Conservation (phyloP, 2,329 filamentous ascomycete genomes). For the Microsporum audouinii region DNA sequence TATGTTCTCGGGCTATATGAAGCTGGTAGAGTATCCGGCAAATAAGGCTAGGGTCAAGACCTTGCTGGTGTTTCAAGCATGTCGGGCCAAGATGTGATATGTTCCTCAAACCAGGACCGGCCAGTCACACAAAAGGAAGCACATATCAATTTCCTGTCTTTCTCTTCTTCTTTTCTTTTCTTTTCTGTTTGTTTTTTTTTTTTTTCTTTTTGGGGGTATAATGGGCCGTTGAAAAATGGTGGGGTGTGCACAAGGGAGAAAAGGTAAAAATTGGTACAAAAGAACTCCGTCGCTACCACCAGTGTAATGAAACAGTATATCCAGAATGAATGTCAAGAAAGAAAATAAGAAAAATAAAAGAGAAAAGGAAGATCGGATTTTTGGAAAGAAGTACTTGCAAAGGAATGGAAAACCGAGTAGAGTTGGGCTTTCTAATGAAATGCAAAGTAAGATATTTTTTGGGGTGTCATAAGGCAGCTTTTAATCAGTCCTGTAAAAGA, state of each 20-base stretch:
- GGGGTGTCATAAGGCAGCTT: background rate
- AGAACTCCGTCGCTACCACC: background rate
- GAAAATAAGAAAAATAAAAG: background rate
- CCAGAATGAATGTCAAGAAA: background rate
- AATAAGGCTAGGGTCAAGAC: background rate
- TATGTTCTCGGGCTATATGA: background rate
- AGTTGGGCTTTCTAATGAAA: background rate
- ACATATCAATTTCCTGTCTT: background rate
- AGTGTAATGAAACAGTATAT: background rate
- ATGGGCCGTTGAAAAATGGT: background rate
- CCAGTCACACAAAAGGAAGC: background rate
- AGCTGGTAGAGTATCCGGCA: background rate
- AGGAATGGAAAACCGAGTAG: background rate
- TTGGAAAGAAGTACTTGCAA: background rate
- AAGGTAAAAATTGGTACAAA: background rate
- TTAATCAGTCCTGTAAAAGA: slow-evolving; percentile 11
- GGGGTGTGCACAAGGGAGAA: background rate
- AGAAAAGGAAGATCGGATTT: background rate
- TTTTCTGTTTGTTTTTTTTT: background rate
- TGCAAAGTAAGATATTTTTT: background rate
- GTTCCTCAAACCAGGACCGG: background rate
- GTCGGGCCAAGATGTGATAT: background rate
- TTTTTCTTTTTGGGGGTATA: background rate
- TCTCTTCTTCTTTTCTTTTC: background rate
- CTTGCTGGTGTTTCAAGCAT: background rate